These are phyloP conservation scores for Populus tomentosa DNA, from an alignment of 441 rosid genomes.

Conservation along the genomic window DNA sequence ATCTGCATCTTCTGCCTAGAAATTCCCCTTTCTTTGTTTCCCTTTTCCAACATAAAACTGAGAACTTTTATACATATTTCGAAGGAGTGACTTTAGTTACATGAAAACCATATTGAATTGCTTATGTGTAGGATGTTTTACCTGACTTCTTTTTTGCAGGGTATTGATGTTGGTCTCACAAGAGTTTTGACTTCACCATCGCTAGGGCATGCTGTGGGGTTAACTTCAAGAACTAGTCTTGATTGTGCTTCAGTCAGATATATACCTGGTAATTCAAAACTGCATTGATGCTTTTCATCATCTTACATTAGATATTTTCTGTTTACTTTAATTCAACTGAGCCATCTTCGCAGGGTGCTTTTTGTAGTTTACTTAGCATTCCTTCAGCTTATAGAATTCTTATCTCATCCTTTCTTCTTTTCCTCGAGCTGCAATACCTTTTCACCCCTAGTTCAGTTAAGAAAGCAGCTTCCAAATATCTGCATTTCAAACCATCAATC, in stretches of 20 bases:
- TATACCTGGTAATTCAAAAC: slow-evolving; percentile 36
- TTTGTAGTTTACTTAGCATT: not conserved
- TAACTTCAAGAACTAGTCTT: slow-evolving; percentile 18
- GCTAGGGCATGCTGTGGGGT: slow-evolving; percentile 21
- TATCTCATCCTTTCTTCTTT: not conserved
- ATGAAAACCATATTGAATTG: not conserved
- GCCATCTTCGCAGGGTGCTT: not conserved
- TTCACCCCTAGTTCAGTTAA: not conserved
- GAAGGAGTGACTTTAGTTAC: not conserved
- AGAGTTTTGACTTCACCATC: slow-evolving; percentile 37
- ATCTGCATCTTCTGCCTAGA: too few species aligned
- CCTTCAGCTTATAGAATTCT: not conserved
- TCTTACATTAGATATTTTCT: not conserved
- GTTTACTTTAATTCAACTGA: not conserved
- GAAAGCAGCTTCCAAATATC: too few species aligned
- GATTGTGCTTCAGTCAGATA: slow-evolving; percentile 24
- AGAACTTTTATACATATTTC: not conserved
- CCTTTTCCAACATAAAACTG: not conserved
- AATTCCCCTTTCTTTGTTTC: too few species aligned
- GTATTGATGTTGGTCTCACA: slow-evolving; percentile 37
- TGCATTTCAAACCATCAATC: not conserved
- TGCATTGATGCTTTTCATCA: slow-evolving; percentile 4
- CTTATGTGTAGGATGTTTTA: slow-evolving; percentile 5
- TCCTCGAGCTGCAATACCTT: not conserved
- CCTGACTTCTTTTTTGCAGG: slow-evolving; percentile 41